Conservation (phyloP, 108 stramenopile genomes). For the Discostella stelligeroides region DNA sequence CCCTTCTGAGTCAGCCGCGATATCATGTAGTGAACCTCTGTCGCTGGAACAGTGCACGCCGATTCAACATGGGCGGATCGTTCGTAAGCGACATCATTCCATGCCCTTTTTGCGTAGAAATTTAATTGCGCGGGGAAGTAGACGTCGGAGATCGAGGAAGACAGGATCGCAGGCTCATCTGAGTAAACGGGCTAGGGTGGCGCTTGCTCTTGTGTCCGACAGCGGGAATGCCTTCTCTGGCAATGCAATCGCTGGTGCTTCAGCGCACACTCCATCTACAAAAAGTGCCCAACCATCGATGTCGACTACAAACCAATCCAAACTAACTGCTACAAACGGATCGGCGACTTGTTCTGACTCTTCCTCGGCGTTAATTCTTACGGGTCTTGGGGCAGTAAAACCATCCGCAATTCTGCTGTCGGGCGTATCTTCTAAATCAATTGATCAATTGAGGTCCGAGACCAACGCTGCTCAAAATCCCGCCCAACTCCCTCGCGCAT, state of each 20-base stretch:
- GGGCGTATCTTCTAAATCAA: neutral
- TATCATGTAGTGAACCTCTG: neutral
- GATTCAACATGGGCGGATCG: neutral
- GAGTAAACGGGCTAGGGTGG: neutral
- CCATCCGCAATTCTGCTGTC: neutral
- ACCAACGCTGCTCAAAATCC: neutral
- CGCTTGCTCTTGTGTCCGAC: too few relatives aligned
- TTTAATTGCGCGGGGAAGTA: neutral
- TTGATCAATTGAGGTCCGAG: neutral
- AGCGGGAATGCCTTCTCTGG: too few relatives aligned
- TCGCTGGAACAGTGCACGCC: neutral
- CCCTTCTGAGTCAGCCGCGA: neutral
- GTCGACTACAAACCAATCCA: neutral
- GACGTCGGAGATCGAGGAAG: neutral
- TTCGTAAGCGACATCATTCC: slow-evolving; percentile 26
- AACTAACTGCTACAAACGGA: neutral
- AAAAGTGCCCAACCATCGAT: too few relatives aligned
- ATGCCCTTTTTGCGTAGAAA: slow-evolving; percentile 28
- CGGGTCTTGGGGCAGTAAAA: neutral
- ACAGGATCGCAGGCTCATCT: neutral
- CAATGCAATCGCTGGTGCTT: too few relatives aligned
- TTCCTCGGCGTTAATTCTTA: neutral
- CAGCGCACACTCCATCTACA: too few relatives aligned
- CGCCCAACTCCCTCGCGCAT: slow-evolving; percentile 10
- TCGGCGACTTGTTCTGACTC: neutral